Evolutionary conservation across 805 yeast species (phyloP).

Genomic region (Lipomyces lipofer): DNA sequence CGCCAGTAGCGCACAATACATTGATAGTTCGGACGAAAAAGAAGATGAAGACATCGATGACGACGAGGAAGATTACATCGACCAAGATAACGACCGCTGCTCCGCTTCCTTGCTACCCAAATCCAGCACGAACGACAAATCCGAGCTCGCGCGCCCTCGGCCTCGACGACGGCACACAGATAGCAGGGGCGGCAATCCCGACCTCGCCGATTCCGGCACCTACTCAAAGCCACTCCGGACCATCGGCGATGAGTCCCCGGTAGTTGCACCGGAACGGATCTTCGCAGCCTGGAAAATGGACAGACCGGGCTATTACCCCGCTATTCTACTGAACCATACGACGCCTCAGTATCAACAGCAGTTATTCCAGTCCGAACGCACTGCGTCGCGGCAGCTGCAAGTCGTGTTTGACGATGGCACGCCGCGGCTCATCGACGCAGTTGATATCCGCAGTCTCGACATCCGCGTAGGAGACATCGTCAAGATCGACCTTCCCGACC

Average conservation of each 20-base stretch:
- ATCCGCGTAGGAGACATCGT: conserved; percentile 17
- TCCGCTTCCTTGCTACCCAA: not conserved
- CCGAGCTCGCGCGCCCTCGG: not conserved
- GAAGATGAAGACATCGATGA: conserved; percentile 5
- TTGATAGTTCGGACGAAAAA: not conserved
- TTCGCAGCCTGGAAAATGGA: conserved; percentile 22
- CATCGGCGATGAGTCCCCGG: not conserved
- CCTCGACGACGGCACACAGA: not conserved
- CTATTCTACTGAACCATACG: not conserved
- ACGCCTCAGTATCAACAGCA: not conserved
- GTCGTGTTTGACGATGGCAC: conserved; percentile 21
- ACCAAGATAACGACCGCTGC: not conserved
- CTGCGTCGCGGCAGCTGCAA: not conserved
- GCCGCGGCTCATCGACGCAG: not conserved
- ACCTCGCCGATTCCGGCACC: not conserved
- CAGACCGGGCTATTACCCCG: conserved; percentile 14
- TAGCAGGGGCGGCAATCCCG: not conserved
- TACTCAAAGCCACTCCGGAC: not conserved
- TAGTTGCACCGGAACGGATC: conserved; percentile 12
- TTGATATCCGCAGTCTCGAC: conserved; percentile 15
- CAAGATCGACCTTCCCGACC: not conserved
- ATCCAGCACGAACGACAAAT: not conserved
- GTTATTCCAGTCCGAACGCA: not conserved
- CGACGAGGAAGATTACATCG: conserved; percentile 10
- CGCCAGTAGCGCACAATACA: not conserved